Percentiles rank a stretch among this genome's conserved stretches.
phyloP scores from a whole-genome alignment of 805 yeast genomes.

The Scheffersomyces coipomensis region DNA sequence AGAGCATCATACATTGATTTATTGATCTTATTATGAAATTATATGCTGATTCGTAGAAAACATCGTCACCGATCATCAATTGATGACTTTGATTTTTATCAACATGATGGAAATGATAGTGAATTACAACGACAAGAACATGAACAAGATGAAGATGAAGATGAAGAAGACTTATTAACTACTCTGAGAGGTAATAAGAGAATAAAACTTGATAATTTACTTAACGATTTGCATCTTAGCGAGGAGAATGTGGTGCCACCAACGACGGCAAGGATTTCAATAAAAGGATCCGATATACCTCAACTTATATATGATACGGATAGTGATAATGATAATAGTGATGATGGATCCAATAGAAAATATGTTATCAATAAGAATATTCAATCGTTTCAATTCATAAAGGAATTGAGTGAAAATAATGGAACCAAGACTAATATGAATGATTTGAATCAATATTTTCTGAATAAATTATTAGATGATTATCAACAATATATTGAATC shows the following conservation, averaged over 20 bases:
- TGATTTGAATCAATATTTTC: background rate
- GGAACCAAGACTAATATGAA: slow-evolving; percentile 1
- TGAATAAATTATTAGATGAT: slow-evolving; percentile 15
- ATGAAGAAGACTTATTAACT: slow-evolving; percentile 5
- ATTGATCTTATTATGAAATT: background rate
- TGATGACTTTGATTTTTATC: too few species aligned
- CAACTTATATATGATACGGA: background rate
- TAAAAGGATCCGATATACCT: background rate
- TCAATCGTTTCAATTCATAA: slow-evolving; percentile 1
- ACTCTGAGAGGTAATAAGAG: slow-evolving; percentile 18
- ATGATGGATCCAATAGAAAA: background rate
- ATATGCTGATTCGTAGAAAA: background rate
- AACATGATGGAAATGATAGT: too few species aligned
- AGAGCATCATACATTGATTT: too few species aligned
- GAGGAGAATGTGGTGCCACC: slow-evolving; percentile 6
- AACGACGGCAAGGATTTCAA: too few species aligned
- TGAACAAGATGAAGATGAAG: slow-evolving; percentile 4
- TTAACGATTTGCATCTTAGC: slow-evolving; percentile 20
- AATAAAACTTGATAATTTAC: slow-evolving; percentile 27
- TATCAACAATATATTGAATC: slow-evolving; percentile 16
- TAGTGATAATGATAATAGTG: background rate
- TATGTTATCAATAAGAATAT: slow-evolving; percentile 10
- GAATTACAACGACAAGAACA: background rate
- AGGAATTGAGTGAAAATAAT: background rate
- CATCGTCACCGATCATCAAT: background rate